Base-by-base conservation (phyloP, 2,329 filamentous ascomycete genomes). In the Calonectria naviculata region DNA sequence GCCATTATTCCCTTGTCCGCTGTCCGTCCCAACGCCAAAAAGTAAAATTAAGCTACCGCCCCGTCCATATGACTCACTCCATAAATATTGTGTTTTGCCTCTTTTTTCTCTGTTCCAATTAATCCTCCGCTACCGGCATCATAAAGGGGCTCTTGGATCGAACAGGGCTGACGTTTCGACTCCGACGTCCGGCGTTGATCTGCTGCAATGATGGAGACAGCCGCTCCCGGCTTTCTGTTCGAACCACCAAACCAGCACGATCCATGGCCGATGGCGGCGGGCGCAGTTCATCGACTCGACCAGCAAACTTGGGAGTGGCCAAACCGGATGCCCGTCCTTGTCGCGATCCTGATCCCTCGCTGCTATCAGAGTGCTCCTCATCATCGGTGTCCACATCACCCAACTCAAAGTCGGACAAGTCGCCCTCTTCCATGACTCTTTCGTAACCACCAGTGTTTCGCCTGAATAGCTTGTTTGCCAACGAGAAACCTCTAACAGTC, bases 171-270 rank as follows among this genome's bases (percentile, higher is more conserved):
- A 84, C 86, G 19, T 88, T 85, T 67, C 89, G 85, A 81, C 89
- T 91, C 80, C 89, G 85, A 81, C 90, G 82, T 28, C 90, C 89
- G 2, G 88, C 88, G 61, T 85, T 88, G 71, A 90, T 80, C 83
- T 89, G 86, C 68, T 88, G 87, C 28, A 88, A 75, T 10, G 85
- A 88, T 17, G 90, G 88, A 19, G 89, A 87, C 42, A 98, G 83
- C 69, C 94, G 88, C 80, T 98, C 97, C 65, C 95, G 88, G 80
- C 95, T 97, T 80, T 98, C 96, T 0, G 94, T 97, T 75, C 96
- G 87, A 3, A 95, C 90, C 65, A 94, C 92, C 73, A 98, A 81
- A 1, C 95, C 95, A 56, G 90, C 91, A 44, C 95, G 85, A 75
- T 92, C 90, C 78, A 92, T 87, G 6, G 87, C 87, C 65, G 85